Evolutionary conservation across 106 monocot species (phyloP).

Genomic region (Triglochin maritima): DNA sequence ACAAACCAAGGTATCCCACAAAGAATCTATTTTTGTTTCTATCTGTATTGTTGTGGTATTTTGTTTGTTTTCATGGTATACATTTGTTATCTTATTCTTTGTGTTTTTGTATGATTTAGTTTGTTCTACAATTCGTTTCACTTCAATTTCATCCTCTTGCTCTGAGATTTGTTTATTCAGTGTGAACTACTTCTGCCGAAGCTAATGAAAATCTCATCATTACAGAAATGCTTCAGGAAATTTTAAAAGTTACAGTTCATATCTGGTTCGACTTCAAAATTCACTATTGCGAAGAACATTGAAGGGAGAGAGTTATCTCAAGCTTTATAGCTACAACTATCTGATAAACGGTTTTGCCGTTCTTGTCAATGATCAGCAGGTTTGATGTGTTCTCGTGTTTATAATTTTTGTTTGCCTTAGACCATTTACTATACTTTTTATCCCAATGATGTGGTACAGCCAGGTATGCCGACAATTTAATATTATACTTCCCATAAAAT

Average conservation of each 20-base stretch:
- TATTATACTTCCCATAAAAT: too few relatives aligned
- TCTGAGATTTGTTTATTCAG: not conserved
- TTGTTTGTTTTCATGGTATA: not conserved
- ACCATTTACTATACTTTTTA: not conserved
- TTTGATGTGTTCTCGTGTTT: constrained; percentile 7
- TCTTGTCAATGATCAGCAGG: constrained; percentile 74
- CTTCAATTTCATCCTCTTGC: not conserved
- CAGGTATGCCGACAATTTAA: too few relatives aligned
- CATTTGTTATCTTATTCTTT: not conserved
- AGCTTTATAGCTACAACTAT: constrained; percentile 85
- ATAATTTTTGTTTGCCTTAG: not conserved
- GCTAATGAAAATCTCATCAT: not conserved
- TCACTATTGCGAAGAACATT: constrained; percentile 55
- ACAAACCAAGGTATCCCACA: constrained; percentile 42
- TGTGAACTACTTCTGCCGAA: not conserved
- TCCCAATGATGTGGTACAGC: too few relatives aligned
- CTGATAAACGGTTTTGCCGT: constrained; percentile 89
- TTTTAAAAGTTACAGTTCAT: constrained; percentile 38
- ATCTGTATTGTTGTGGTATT: not conserved
- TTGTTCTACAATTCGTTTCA: not conserved
- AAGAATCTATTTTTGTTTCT: not conserved
- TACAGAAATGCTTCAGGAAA: constrained; percentile 47
- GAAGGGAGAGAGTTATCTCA: constrained; percentile 66
- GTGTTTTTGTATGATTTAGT: not conserved
- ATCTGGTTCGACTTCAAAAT: constrained; percentile 64